Conservation (phyloP, 495 filamentous ascomycete genomes). For the Jackrogersella minutella region DNA sequence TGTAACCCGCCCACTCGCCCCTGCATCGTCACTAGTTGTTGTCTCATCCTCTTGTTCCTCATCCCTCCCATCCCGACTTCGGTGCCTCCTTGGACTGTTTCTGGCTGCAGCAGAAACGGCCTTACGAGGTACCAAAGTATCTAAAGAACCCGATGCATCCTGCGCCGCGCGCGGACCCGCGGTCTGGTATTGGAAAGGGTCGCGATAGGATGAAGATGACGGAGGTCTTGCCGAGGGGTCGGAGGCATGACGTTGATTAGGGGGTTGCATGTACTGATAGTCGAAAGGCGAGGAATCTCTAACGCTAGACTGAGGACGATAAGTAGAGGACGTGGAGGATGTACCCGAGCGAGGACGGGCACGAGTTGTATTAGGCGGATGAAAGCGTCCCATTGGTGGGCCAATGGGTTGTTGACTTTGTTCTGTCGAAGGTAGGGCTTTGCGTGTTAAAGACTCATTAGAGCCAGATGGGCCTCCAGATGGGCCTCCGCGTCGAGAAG, state of each 20-base stretch:
- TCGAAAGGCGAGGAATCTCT: slow-evolving; percentile 51
- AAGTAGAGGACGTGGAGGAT: slow-evolving; percentile 44
- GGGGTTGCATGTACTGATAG: slow-evolving; percentile 51
- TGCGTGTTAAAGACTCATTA: slow-evolving; percentile 29
- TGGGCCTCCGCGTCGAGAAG: slow-evolving; percentile 3
- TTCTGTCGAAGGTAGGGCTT: slow-evolving; percentile 15
- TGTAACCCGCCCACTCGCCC: slow-evolving; percentile 13
- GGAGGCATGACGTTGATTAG: slow-evolving; percentile 47
- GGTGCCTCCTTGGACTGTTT: slow-evolving; percentile 21
- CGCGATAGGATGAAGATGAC: slow-evolving; percentile 33
- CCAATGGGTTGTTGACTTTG: slow-evolving; percentile 29
- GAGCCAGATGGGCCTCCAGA: slow-evolving; percentile 17
- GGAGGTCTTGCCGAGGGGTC: slow-evolving; percentile 42
- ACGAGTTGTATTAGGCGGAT: slow-evolving; percentile 45
- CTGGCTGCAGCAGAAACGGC: slow-evolving; percentile 25
- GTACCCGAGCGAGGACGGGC: slow-evolving; percentile 46
- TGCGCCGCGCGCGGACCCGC: slow-evolving; percentile 44
- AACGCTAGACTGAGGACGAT: slow-evolving; percentile 26
- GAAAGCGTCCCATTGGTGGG: slow-evolving; percentile 52
- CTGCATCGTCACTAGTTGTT: slow-evolving; percentile 30
- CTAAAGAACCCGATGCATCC: slow-evolving; percentile 28
- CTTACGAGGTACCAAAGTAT: slow-evolving; percentile 14
- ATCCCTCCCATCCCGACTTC: slow-evolving; percentile 30
- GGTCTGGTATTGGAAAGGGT: slow-evolving; percentile 55
- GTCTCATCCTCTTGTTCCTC: slow-evolving; percentile 38